Conservation (phyloP, 208 protist species). For the Balamuthia mandrillaris region DNA sequence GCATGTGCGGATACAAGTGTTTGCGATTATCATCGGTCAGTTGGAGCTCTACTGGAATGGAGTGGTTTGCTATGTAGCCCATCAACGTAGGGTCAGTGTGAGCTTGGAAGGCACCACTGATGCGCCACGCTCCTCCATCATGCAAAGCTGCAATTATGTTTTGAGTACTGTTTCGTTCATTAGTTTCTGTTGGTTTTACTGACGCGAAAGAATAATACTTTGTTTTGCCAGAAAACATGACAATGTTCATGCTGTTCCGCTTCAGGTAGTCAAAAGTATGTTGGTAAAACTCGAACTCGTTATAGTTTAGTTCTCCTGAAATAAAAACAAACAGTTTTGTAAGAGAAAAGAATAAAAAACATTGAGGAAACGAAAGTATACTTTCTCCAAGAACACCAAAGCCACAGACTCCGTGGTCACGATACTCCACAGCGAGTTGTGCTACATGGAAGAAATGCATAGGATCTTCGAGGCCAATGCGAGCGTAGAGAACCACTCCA, state of each 20-base stretch:
- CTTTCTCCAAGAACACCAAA: conserved; percentile 41
- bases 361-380: background rate
- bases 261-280: conserved; percentile 57
- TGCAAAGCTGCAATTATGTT: conserved; percentile 46
- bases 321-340: background rate
- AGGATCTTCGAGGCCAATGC: background rate
- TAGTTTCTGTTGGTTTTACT: conserved; percentile 15
- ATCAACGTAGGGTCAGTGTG: conserved; percentile 50
- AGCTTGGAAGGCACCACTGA: conserved; percentile 46
- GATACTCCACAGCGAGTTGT: background rate
- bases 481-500: background rate
- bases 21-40: conserved; percentile 13
- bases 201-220: conserved; percentile 17
- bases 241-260: conserved; percentile 36
- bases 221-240: conserved; percentile 14
- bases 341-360: background rate
- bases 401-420: conserved; percentile 36
- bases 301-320: background rate
- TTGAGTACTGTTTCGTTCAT: background rate
- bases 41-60: conserved; percentile 55
- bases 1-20: background rate
- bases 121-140: conserved; percentile 27
- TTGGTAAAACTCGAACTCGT: conserved; percentile 42
- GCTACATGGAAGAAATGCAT: background rate
- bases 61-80: conserved; percentile 43